Conservation (phyloP, 2,329 filamentous ascomycete genomes). For the Alternaria panax region DNA sequence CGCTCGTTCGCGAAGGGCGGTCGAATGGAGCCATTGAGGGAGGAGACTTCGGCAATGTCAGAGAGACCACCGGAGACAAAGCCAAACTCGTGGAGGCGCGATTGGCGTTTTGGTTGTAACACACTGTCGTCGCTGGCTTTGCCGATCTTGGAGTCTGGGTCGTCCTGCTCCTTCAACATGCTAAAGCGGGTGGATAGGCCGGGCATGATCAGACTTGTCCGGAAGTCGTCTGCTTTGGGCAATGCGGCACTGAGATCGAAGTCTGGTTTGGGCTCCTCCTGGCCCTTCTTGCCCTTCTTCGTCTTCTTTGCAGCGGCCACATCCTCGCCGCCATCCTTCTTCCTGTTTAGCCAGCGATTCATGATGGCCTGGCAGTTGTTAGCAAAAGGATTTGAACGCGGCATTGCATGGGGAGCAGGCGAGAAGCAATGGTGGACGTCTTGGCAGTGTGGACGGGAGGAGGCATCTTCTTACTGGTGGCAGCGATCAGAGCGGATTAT, state of each 20-base stretch:
- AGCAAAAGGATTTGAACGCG: conserved; percentile 12
- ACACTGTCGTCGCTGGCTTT: conserved; percentile 97
- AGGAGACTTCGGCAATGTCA: conserved; percentile 92
- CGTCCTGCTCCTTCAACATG: conserved; percentile 94
- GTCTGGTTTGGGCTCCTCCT: conserved; percentile 65
- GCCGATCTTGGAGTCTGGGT: conserved; percentile 85
- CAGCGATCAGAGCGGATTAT: background rate
- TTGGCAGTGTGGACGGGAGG: background rate
- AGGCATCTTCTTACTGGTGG: conserved; percentile 25
- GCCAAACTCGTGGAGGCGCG: conserved; percentile 76
- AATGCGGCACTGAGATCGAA: conserved; percentile 77
- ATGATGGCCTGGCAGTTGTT: conserved; percentile 56
- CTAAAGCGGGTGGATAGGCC: conserved; percentile 94
- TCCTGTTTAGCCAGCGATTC: conserved; percentile 80
- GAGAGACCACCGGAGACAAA: conserved; percentile 67
- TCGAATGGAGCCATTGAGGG: conserved; percentile 63
- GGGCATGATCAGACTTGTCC: conserved; percentile 95
- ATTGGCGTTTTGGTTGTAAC: conserved; percentile 80
- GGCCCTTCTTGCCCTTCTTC: conserved; percentile 61
- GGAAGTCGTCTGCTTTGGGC: conserved; percentile 86
- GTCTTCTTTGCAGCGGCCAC: conserved; percentile 37
- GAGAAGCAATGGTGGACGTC: conserved; percentile 2
- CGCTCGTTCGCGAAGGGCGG: conserved; percentile 68
- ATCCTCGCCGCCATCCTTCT: conserved; percentile 60
- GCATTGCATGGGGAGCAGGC: conserved; percentile 10